Conservation (phyloP, 1,284 basidiomycete genomes). For the Austropuccinia psidii region DNA sequence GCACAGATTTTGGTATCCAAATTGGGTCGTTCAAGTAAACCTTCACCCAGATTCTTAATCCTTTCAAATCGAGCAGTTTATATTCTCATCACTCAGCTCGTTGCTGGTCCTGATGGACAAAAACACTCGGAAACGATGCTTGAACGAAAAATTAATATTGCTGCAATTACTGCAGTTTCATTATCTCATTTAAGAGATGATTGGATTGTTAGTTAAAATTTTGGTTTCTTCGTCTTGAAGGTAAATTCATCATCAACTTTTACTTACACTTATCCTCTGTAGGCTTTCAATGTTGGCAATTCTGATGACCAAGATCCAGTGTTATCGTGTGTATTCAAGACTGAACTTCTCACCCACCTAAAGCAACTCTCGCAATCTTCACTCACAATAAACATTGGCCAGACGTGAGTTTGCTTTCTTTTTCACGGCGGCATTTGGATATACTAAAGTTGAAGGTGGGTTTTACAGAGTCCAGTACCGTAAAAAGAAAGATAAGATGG, state of each 20-base stretch:
- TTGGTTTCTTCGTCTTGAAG: not conserved
- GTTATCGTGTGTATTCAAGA: constrained; percentile 89
- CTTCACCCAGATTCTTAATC: constrained; percentile 80
- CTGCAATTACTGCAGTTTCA: constrained; percentile 74
- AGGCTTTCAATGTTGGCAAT: constrained; percentile 65
- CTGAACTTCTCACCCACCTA: constrained; percentile 77
- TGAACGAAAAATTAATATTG: constrained; percentile 82
- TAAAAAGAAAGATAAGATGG: constrained; percentile 97
- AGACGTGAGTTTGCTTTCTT: constrained; percentile 57
- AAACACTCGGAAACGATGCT: constrained; percentile 56
- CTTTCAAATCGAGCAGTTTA: constrained; percentile 83
- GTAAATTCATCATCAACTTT: not conserved
- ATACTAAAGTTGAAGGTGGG: not conserved
- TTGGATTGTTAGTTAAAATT: constrained; percentile 63
- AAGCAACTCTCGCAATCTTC: constrained; percentile 71
- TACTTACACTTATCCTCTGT: not conserved
- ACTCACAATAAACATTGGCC: constrained; percentile 64
- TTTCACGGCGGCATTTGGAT: not conserved
- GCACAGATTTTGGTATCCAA: constrained; percentile 81
- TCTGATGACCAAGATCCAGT: constrained; percentile 91
- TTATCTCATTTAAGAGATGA: constrained; percentile 89
- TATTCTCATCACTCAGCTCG: constrained; percentile 59
- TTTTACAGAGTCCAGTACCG: constrained; percentile 65
- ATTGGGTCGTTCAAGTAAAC: constrained; percentile 78
- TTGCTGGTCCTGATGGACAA: constrained; percentile 59